Evolutionary conservation across 495 filamentous ascomycete genomes (phyloP).

Genomic region (Tuber magnatum): DNA sequence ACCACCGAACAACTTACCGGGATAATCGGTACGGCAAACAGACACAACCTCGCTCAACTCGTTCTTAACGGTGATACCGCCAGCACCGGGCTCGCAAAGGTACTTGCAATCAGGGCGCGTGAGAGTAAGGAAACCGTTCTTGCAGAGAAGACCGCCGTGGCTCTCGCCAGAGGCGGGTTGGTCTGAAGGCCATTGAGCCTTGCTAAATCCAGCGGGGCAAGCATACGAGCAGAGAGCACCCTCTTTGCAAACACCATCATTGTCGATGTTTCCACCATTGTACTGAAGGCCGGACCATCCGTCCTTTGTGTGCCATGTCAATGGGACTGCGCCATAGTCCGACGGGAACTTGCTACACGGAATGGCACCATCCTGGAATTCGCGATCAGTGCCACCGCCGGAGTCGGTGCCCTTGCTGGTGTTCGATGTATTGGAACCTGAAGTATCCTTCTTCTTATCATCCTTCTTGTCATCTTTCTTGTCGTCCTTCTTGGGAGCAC

Average conservation of each 20-base stretch:
- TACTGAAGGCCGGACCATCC: slow-evolving; percentile 83
- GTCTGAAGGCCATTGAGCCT: slow-evolving; percentile 77
- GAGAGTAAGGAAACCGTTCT: slow-evolving; percentile 67
- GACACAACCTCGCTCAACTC: slow-evolving; percentile 57
- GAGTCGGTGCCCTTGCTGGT: slow-evolving; percentile 53
- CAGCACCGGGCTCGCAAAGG: slow-evolving; percentile 69
- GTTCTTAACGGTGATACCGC: slow-evolving; percentile 67
- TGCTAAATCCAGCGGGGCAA: slow-evolving; percentile 85
- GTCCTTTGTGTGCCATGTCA: slow-evolving; percentile 59
- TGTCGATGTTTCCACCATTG: slow-evolving; percentile 57
- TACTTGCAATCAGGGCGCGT: slow-evolving; percentile 60
- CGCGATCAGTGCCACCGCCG: slow-evolving; percentile 34
- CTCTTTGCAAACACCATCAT: slow-evolving; percentile 50
- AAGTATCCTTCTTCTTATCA: neutral
- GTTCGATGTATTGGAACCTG: neutral
- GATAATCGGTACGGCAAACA: slow-evolving; percentile 94
- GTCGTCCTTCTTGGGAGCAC: neutral
- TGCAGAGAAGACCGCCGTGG: slow-evolving; percentile 80
- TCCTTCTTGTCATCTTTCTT: neutral
- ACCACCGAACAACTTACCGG: slow-evolving; percentile 50
- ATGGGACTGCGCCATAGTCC: slow-evolving; percentile 68
- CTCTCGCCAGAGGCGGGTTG: slow-evolving; percentile 83
- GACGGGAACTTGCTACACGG: slow-evolving; percentile 70
- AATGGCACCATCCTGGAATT: slow-evolving; percentile 70
- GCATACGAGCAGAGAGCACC: slow-evolving; percentile 84